Percentiles rank a stretch among this genome's conserved stretches.
These are phyloP conservation scores for Euphorbia schlechtendalii DNA, from an alignment of 441 rosid genomes.

Conservation along the genomic window DNA sequence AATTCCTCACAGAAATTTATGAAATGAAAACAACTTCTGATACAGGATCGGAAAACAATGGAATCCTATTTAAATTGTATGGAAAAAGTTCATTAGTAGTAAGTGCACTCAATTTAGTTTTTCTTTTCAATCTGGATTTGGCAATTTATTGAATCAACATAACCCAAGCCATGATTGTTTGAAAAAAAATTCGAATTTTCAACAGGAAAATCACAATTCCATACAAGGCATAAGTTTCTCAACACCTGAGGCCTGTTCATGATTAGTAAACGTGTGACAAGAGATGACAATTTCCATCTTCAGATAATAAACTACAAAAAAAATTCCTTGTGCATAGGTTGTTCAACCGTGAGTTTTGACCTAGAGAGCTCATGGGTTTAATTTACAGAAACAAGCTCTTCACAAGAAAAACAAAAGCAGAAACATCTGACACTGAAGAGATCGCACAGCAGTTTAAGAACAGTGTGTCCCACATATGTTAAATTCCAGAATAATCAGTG, in stretches of 20 bases:
- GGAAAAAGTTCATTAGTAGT: background rate
- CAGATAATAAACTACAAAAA: background rate
- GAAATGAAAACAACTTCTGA: background rate
- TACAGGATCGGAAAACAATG: background rate
- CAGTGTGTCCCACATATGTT: background rate
- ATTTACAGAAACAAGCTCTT: slow-evolving; percentile 1
- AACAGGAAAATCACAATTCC: background rate
- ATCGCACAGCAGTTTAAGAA: background rate
- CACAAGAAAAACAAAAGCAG: background rate
- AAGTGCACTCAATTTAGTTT: background rate
- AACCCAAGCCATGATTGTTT: background rate
- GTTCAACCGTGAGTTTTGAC: background rate
- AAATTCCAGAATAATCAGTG: background rate
- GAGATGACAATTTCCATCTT: background rate
- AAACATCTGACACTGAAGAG: background rate
- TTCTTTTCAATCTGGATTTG: background rate
- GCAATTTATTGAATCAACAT: background rate
- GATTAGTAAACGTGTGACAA: background rate
- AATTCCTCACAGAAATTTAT: background rate
- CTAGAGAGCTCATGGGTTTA: background rate
- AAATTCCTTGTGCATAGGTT: background rate
- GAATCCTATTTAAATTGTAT: background rate
- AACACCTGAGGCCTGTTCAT: background rate
- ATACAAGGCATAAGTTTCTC: background rate
- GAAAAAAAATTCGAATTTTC: background rate